Evolutionary conservation across 331 rosid species (phyloP).

Genomic region (Spiraea crenata): DNA sequence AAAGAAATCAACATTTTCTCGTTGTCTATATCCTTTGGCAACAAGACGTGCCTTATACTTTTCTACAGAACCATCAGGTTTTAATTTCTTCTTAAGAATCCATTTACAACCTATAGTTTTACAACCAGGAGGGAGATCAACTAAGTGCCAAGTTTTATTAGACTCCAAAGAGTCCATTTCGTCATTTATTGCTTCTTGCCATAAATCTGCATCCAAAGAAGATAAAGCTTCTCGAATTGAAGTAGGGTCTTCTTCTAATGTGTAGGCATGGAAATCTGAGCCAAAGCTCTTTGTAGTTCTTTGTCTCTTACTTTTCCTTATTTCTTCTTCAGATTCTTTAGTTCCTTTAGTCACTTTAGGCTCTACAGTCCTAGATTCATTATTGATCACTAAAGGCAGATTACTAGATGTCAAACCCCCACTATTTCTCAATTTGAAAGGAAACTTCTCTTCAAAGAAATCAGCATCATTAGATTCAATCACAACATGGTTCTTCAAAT

Average conservation of each 20-base stretch:
- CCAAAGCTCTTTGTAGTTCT: neutral
- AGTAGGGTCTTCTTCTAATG: neutral
- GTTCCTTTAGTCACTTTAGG: too few species aligned
- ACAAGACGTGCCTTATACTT: neutral
- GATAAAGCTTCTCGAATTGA: neutral
- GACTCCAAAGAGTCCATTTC: neutral
- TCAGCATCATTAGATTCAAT: neutral
- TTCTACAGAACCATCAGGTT: neutral
- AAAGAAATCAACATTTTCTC: constrained; percentile 5
- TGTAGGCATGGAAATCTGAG: neutral
- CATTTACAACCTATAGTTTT: neutral
- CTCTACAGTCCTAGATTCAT: neutral
- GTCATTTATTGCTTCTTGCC: neutral
- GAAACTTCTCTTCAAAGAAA: neutral
- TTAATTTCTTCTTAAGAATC: neutral
- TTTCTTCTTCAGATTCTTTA: neutral
- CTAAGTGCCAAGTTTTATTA: neutral
- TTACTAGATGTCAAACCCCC: neutral
- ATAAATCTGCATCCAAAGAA: neutral
- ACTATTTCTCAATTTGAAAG: neutral
- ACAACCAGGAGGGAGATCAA: neutral
- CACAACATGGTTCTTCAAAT: neutral
- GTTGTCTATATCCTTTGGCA: neutral
- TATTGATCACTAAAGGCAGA: neutral
- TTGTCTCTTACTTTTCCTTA: neutral